Evolutionary conservation across 768 basidiomycete species (phyloP), one percentile per base, ranked within the genome.

Genomic region (Serendipita sp.): DNA sequence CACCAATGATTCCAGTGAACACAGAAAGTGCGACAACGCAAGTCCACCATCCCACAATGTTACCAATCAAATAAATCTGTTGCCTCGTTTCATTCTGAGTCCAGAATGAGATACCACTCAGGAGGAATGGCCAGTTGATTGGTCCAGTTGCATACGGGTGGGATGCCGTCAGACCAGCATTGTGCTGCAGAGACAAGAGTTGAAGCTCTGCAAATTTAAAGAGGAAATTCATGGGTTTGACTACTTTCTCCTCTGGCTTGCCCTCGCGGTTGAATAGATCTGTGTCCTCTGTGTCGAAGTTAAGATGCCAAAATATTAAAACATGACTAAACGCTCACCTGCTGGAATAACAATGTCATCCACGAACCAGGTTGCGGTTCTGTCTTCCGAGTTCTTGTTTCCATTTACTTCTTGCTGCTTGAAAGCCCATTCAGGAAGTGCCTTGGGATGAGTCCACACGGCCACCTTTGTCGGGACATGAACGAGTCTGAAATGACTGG

Each of bases 81-180:
- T 89, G 86, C 72, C 90, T 86, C 10, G 79, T 78, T 3, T 86
- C 86, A 65, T 80, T 85, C 70, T 89, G 80, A 3, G 96, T 99
- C 96, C 96, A 99, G 81, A 98, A 98, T 72, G 92, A 94, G 77
- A 99, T 98, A 58, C 96, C 96, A 67, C 80, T 91, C 34, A 97
- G 75, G 45, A 93, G 81, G 85, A 98, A 98, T 3, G 96, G 96
- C 96, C 96, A 99, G 73, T 95, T 93, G 75, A 97, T 86, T 3
- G 96, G 93, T n/a, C 80, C 80, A 66, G 89, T 90, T 2, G 96
- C 93, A 73, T 99, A 99, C 46, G 96, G 96, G 72, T 99, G 96
- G 3, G 88, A 89, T n/a, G 92, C 89, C 30, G 92, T 95, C 68
- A 99, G 79, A 24, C 93, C 96, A n/a, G 96, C 94, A 70, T 99